Percentiles rank a stretch among this genome's conserved stretches.
phyloP scores from a whole-genome alignment of 208 protist species.

The Leishmania arabica region DNA sequence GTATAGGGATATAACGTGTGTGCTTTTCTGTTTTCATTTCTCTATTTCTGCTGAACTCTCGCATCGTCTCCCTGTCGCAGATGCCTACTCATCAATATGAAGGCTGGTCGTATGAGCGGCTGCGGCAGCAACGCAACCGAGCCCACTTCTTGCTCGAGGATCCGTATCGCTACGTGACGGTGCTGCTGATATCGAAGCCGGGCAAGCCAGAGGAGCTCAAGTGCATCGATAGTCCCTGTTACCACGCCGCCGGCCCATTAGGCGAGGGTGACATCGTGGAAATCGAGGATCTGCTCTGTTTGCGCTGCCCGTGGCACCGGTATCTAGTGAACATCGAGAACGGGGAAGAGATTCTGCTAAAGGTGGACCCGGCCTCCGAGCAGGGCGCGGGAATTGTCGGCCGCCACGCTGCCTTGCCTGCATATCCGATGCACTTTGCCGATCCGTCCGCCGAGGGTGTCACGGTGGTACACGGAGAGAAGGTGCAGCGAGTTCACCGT shows the following conservation, averaged over 20 bases:
- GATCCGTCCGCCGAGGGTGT: slow-evolving; percentile 22
- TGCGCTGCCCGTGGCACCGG: slow-evolving; percentile 84
- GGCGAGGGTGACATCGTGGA: slow-evolving; percentile 84
- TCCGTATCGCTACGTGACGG: slow-evolving; percentile 81
- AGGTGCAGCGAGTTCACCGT: slow-evolving; percentile 74
- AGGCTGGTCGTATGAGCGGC: slow-evolving; percentile 76
- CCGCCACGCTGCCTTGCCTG: slow-evolving; percentile 27
- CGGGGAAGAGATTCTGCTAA: slow-evolving; percentile 62
- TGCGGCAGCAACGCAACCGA: slow-evolving; percentile 69
- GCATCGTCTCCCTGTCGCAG: not conserved
- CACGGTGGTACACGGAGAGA: slow-evolving; percentile 28
- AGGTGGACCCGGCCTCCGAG: slow-evolving; percentile 30
- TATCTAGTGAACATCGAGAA: slow-evolving; percentile 80
- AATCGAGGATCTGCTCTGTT: slow-evolving; percentile 81
- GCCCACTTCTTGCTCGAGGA: slow-evolving; percentile 87
- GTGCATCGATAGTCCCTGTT: slow-evolving; percentile 87
- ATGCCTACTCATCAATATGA: slow-evolving; percentile 73
- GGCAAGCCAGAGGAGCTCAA: slow-evolving; percentile 41
- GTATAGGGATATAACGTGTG: not conserved
- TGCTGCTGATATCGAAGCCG: slow-evolving; percentile 47
- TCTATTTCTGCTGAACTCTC: not conserved
- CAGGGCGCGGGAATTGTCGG: slow-evolving; percentile 28
- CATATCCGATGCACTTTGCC: slow-evolving; percentile 23
- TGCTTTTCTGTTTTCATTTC: not conserved
- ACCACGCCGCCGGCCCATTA: slow-evolving; percentile 80